Base-by-base conservation (phyloP, 2,329 filamentous ascomycete species). In the Cytospora leucostoma region DNA sequence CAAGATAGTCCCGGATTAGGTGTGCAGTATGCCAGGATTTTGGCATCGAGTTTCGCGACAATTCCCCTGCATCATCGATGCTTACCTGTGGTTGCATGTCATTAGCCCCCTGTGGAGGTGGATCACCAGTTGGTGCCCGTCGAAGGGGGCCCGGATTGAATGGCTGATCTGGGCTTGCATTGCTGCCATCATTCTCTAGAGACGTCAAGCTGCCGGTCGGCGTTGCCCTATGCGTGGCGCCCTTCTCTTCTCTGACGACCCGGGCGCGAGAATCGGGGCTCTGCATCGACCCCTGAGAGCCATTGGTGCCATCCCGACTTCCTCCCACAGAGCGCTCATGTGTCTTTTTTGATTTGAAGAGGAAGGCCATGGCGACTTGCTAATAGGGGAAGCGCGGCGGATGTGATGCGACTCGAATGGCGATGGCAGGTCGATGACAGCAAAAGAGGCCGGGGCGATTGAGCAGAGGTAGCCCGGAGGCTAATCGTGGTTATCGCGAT, bases 301-400 rank as follows among this genome's bases (percentile, higher is more conserved):
- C 76, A 21, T 73, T 71, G 32, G 70, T 78, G 59, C 80, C 83
- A 71, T 87, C 84, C 72, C 84, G 83, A 73, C 79, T 83, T 34
- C 64, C 64, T 59, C 80, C 77, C 68, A 84, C 74, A 63, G 78
- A 79, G 73, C 87, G 84, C 70, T 88, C 86, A 75, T 89, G 87
- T 73, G 85, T 84, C 77, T 91, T 92, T 78, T 92, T 93, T 62
- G 88, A 91, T 76, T 92, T 92, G 81, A 93, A 93, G 66, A 93
- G 83, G 76, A 93, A 93, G 69, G 90, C 88, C 90, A 93, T 93
- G 76, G 76, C 81, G 75, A 72, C 44, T 71, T 77, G 72, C 58
- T 44, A 67, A 57, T 38, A 74, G 70, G 71, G 73, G 72, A 75
- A 74, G 75, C 74, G 73, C 71, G 70, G 73, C 73, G 75, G 74